Base-by-base conservation (phyloP, 495 filamentous ascomycete genomes). In the Tuber melanosporum region DNA sequence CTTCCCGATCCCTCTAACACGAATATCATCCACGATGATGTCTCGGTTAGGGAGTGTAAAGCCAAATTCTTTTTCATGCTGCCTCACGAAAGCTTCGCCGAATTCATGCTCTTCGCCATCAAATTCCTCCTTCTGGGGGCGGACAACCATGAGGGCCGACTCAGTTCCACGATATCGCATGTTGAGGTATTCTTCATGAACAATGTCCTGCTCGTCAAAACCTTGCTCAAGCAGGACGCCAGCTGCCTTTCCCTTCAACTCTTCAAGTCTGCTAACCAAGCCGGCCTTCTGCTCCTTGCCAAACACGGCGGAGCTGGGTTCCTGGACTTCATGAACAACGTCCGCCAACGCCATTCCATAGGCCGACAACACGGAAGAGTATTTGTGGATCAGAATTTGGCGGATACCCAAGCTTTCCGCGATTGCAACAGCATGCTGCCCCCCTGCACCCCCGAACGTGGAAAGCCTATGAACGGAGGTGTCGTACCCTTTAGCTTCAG, bases 261-360 rank as follows among this genome's bases (percentile, higher is more conserved):
- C 87, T 45, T 89, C 85, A 84, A 93, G 89, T 83, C 87, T 89
- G 22, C 72, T 77, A 78, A 87, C 87, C 2, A 92, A 85, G 2
- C 86, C 86, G 0, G 86, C 79, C 22, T 90, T 86, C 32, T 88
- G 87, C 42, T 87, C 75, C n/a, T 90, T 88, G 14, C 85, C 85
- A 91, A 92, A 95, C 4, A 93, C 88, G n/a, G 89, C 89, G 6
- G 94, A 95, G 69, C 94, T 93, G 10, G 95, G 95, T 80, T 95
- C 93, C 81, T 98, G 94, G 47, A 90, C 87, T 84, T 99, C 95
- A 72, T 97, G 92, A 19, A 98, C 95, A 0, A 97, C 94, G 82
- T 99, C 95, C 8, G 95, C 95, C 39, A 99, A 84, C 4, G 94
- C 94, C 95, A 99, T 98, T 22, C 95, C 95, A 79, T 98, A 99